These are phyloP conservation scores for Capronia epimyces DNA, from an alignment of 2,329 filamentous ascomycete species.

Conservation along the genomic window DNA sequence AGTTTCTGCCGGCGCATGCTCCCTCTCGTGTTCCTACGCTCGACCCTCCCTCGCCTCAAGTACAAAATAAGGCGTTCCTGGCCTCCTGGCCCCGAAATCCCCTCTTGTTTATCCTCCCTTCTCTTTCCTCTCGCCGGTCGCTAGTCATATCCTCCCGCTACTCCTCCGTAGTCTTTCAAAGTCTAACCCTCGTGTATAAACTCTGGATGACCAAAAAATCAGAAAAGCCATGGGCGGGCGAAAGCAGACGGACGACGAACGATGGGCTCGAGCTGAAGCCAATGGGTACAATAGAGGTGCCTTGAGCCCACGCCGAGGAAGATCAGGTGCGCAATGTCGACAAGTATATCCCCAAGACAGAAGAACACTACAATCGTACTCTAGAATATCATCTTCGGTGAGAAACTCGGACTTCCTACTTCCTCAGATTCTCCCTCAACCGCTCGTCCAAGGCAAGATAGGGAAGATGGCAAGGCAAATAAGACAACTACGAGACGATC, in stretches of 20 bases:
- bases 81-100: too few relatives aligned
- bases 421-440: neutral
- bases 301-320: neutral
- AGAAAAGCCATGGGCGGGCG: neutral
- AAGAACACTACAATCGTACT: constrained; percentile 8
- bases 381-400: constrained; percentile 10
- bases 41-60: too few relatives aligned
- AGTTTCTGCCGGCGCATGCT: too few relatives aligned
- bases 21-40: too few relatives aligned
- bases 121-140: too few relatives aligned
- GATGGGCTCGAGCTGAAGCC: constrained; percentile 3
- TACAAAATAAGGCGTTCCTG: too few relatives aligned
- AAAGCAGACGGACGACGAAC: neutral
- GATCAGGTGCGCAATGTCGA: constrained; percentile 4
- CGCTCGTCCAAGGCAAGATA: neutral
- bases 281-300: constrained; percentile 5
- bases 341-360: constrained; percentile 13
- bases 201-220: too few relatives aligned
- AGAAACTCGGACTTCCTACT: neutral
- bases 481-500: constrained; percentile 6
- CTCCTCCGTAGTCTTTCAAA: too few relatives aligned
- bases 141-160: too few relatives aligned
- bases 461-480: neutral
- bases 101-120: too few relatives aligned
- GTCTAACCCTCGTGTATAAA: too few relatives aligned